These are phyloP conservation scores for Sporothrix pallida DNA, from an alignment of 2,329 filamentous ascomycete genomes.

Conservation along the genomic window DNA sequence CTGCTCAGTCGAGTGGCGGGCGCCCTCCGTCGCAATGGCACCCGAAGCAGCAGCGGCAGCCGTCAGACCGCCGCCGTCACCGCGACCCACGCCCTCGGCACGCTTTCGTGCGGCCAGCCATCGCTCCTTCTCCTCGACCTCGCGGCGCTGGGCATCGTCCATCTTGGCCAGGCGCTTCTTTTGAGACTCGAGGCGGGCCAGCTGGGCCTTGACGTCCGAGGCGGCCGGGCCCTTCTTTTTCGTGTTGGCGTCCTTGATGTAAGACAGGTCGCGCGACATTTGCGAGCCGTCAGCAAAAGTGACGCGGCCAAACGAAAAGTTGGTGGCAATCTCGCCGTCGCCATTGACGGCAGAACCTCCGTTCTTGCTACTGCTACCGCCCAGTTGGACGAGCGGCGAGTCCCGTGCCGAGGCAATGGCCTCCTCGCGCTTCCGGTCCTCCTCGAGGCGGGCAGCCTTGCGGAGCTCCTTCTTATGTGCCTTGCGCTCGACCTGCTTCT, in stretches of 20 bases:
- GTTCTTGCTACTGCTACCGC: constrained; percentile 51
- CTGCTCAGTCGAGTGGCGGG: constrained; percentile 54
- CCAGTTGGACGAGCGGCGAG: constrained; percentile 53
- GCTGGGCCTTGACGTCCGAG: constrained; percentile 81
- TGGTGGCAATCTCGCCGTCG: constrained; percentile 56
- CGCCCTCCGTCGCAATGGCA: constrained; percentile 26
- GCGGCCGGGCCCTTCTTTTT: constrained; percentile 74
- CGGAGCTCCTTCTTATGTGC: constrained; percentile 87
- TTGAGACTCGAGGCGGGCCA: constrained; percentile 86
- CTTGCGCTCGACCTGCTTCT: constrained; percentile 85
- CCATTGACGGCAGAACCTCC: constrained; percentile 51
- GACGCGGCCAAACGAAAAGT: constrained; percentile 90
- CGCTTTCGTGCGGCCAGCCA: constrained; percentile 92
- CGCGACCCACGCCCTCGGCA: constrained; percentile 85
- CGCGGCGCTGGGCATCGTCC: constrained; percentile 79
- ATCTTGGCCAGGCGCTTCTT: constrained; percentile 77
- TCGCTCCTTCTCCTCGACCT: constrained; percentile 89
- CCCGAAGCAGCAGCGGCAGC: constrained; percentile 35
- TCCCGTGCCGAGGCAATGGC: constrained; percentile 64
- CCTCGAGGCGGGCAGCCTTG: constrained; percentile 77
- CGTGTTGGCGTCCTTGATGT: constrained; percentile 51
- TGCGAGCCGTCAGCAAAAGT: constrained; percentile 85
- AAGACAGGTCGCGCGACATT: constrained; percentile 74
- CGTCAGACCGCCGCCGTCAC: constrained; percentile 59
- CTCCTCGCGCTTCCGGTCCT: constrained; percentile 69